phyloP scores from a whole-genome alignment of 192 early-diverging fungal species.

The Backusella tarrabulga region DNA sequence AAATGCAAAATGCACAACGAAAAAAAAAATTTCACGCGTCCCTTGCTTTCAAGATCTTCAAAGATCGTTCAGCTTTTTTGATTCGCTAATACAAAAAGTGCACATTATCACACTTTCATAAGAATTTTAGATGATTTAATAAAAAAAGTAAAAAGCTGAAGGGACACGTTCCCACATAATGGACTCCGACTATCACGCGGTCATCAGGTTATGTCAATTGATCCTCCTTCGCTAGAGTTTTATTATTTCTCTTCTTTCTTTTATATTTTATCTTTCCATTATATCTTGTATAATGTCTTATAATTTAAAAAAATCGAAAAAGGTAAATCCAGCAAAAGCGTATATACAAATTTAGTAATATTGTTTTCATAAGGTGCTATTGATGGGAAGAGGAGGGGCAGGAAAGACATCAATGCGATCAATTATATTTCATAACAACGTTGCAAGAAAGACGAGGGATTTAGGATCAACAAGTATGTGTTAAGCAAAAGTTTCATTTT shows the following conservation, averaged over 20 bases:
- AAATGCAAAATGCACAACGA: too few species aligned
- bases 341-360: neutral
- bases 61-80: neutral
- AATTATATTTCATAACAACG: slow-evolving; percentile 11
- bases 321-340: neutral
- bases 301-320: neutral
- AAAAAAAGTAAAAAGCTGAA: neutral
- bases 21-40: too few species aligned
- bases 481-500: neutral
- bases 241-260: slow-evolving; percentile 1
- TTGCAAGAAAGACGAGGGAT: slow-evolving; percentile 2
- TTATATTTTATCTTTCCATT: neutral
- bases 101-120: neutral
- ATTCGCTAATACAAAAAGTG: neutral
- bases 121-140: neutral
- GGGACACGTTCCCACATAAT: neutral
- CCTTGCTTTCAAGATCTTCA: neutral
- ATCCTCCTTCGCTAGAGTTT: neutral
- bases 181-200: slow-evolving; percentile 12
- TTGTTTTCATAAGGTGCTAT: neutral
- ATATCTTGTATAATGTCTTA: neutral
- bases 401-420: slow-evolving; percentile 17
- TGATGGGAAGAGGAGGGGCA: slow-evolving; percentile 7
- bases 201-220: slow-evolving; percentile 17
- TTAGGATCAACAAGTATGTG: slow-evolving; percentile 7